A percentile compares a stretch with the other conserved stretches of the same genome.
Conservation (phyloP, 73 alveolate species). For the Effrenium voratum region DNA sequence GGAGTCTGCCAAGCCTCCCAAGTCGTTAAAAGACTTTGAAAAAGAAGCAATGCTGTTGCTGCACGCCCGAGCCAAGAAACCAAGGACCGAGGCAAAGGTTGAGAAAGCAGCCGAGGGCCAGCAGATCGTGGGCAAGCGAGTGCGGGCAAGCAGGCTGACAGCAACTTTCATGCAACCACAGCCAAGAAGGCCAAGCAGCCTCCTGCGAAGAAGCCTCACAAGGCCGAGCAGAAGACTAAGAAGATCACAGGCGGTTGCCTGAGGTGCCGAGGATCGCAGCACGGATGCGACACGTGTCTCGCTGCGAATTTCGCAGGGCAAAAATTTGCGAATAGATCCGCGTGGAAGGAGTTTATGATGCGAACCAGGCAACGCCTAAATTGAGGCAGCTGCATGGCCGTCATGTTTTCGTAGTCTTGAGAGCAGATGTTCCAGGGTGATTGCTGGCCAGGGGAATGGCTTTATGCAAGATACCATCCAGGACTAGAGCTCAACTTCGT, state of each 20-base stretch:
- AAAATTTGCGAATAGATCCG: neutral
- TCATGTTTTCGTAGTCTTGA: neutral
- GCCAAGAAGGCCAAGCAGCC: neutral
- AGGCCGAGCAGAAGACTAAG: neutral
- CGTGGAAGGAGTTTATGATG: neutral
- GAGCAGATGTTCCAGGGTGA: neutral
- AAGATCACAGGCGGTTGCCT: neutral
- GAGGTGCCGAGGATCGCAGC: neutral
- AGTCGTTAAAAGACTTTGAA: neutral
- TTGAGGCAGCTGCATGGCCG: neutral
- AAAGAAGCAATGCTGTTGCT: neutral
- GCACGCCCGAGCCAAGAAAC: too few species aligned
- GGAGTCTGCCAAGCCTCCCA: neutral
- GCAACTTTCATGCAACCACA: too few species aligned
- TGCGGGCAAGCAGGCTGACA: neutral
- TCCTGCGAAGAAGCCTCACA: neutral
- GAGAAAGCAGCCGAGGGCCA: too few species aligned
- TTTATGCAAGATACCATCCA: neutral
- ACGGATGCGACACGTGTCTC: neutral
- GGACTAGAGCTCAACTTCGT: neutral
- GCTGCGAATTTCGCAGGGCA: neutral
- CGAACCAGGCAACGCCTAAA: neutral
- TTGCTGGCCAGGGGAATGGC: neutral
- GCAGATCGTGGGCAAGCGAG: neutral
- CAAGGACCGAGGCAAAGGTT: too few species aligned